phyloP scores from a whole-genome alignment of 1,139 yeast genomes.

The Blastobotrys elegans region DNA sequence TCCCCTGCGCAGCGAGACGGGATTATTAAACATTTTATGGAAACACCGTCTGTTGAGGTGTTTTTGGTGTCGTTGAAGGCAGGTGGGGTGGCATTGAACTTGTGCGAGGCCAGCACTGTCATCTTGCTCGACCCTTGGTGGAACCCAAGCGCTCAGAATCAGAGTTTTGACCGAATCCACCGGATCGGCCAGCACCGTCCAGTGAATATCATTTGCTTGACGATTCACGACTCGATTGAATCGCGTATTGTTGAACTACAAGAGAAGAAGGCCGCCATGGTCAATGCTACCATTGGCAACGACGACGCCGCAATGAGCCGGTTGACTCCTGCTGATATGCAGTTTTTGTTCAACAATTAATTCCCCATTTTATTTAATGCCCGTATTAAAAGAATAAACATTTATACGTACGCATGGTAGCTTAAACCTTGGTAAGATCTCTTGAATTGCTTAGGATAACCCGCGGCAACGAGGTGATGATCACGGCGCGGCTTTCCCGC shows the following conservation, averaged over 20 bases:
- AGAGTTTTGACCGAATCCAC: constrained; percentile 96
- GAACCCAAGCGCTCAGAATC: constrained; percentile 99
- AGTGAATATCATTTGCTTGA: constrained; percentile 84
- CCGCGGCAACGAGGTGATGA: too few relatives aligned
- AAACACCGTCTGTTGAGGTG: constrained; percentile 85
- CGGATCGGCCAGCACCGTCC: constrained; percentile 96
- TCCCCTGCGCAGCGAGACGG: constrained; percentile 91
- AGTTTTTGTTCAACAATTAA: constrained; percentile 73
- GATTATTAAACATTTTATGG: constrained; percentile 87
- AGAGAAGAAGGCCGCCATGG: constrained; percentile 97
- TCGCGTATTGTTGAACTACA: constrained; percentile 91
- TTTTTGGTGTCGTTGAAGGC: constrained; percentile 93
- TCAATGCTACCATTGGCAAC: constrained; percentile 87
- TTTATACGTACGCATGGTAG: too few relatives aligned
- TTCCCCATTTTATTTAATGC: too few relatives aligned
- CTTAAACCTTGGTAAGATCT: too few relatives aligned
- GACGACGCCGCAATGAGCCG: constrained; percentile 88
- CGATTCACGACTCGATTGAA: constrained; percentile 95
- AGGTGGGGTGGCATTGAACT: constrained; percentile 95
- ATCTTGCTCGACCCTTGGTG: constrained; percentile 98
- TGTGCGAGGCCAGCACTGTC: constrained; percentile 96
- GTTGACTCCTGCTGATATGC: constrained; percentile 88
- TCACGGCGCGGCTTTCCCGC: too few relatives aligned
- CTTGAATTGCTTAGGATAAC: too few relatives aligned
- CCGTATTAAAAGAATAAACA: too few relatives aligned